A percentile compares a stretch with the other conserved stretches of the same genome.
These are phyloP conservation scores for Zasmidium angulare DNA, from an alignment of 2,329 filamentous ascomycete species.

Conservation along the genomic window DNA sequence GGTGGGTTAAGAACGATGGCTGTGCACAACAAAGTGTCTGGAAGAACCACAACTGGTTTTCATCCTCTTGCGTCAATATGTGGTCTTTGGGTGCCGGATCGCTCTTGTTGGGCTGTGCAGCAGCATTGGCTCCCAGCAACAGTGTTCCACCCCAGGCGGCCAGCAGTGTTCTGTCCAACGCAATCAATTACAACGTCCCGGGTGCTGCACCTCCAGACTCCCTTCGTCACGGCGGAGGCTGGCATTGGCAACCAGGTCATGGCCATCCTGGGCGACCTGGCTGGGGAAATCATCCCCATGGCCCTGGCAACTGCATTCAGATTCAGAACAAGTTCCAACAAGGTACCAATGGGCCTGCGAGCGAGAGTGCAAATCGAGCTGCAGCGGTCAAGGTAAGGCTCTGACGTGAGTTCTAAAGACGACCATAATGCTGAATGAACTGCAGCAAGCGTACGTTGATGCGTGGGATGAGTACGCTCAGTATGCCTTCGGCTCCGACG, in stretches of 20 bases:
- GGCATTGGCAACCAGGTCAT: background rate
- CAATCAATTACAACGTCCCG: background rate
- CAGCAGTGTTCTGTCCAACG: background rate
- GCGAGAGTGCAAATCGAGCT: background rate
- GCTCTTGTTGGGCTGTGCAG: background rate
- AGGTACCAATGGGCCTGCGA: background rate
- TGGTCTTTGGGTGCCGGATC: background rate
- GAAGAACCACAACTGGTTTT: too few relatives aligned
- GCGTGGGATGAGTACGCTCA: constrained; percentile 37
- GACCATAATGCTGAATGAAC: background rate
- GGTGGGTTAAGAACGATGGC: too few relatives aligned
- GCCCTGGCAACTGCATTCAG: background rate
- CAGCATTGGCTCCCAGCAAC: background rate
- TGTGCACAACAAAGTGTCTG: too few relatives aligned
- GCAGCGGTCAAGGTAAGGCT: background rate
- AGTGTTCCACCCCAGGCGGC: background rate
- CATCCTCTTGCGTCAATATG: background rate
- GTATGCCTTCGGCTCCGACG: constrained; percentile 36
- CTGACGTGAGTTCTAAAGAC: background rate
- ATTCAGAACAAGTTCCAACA: background rate
- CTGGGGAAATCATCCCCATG: background rate
- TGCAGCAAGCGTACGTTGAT: constrained; percentile 27
- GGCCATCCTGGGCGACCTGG: background rate
- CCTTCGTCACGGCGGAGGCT: background rate
- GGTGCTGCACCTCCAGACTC: background rate